Conservation (phyloP, 495 filamentous ascomycete genomes). For the Hypomontagnella submonticulosa region DNA sequence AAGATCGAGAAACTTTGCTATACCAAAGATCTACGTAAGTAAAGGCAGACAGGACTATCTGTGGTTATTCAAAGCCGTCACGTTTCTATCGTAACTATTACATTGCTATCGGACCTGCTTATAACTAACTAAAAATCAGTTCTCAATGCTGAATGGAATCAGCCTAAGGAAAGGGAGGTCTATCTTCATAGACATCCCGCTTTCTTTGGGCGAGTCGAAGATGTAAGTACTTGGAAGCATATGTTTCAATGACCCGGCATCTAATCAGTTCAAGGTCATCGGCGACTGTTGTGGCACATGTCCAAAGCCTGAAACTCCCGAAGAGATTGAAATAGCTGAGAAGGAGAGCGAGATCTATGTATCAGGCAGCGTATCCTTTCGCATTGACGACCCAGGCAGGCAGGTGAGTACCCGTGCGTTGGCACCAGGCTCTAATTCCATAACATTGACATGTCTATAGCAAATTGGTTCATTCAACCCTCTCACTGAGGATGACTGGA, state of each 20-base stretch:
- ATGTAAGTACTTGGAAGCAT: constrained; percentile 44
- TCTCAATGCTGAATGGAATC: constrained; percentile 90
- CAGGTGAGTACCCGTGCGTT: constrained; percentile 62
- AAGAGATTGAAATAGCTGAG: constrained; percentile 74
- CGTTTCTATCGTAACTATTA: background rate
- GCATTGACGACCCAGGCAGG: constrained; percentile 81
- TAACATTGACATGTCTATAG: constrained; percentile 36
- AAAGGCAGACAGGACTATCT: background rate
- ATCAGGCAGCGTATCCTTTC: constrained; percentile 73
- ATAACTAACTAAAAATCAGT: constrained; percentile 51
- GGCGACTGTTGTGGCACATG: constrained; percentile 84
- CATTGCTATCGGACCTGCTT: background rate
- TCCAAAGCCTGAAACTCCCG: constrained; percentile 71
- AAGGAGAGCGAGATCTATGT: constrained; percentile 79
- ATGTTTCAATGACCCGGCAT: background rate
- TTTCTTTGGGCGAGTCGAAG: constrained; percentile 55
- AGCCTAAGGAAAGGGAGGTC: constrained; percentile 72
- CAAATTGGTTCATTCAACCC: constrained; percentile 77
- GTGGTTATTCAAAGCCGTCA: background rate
- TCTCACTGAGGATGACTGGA: constrained; percentile 83
- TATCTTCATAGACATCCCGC: constrained; percentile 83
- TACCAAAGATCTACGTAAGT: constrained; percentile 72
- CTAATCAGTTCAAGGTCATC: constrained; percentile 65
- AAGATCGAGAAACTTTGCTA: constrained; percentile 83
- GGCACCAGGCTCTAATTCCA: background rate